Evolutionary conservation across 73 alveolate species (phyloP), one percentile per base, ranked within the genome.

Genomic region (Paramecium octaurelia): DNA sequence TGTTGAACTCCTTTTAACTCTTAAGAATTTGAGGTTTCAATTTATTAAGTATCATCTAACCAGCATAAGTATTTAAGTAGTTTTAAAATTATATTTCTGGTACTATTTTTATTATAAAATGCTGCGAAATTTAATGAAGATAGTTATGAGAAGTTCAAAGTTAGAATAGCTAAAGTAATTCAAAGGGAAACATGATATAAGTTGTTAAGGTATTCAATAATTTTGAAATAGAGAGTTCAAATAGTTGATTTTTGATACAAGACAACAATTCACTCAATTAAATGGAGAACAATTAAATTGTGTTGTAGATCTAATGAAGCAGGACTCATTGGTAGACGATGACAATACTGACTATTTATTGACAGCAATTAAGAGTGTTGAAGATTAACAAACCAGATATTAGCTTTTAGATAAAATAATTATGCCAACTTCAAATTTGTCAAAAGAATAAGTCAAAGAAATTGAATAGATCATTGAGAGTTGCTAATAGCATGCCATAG

Each of bases 381-480:
- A 34, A 3, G 84, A 64, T 34, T 7, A 27, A 31, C 8, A 34
- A 27, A 31, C 31, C 50, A 31, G 31, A 64, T 34, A 64, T 34
- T 64, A 64, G 3, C 84, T 64, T 64, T 64, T 64, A 64, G 84
- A 64, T 64, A 64, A 64, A 14, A 64, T 64, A 64, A 64, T 64
- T 27, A 4, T 64, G 9, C 84, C 84, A 64, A 64, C 84, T 31
- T 27, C 46, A 64, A 64, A 64, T 24, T 27, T 64, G 31, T 11
- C 84, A 27, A 4, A 34, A 7, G 50, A 64, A 64, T 27, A 64
- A 64, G 20, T 64, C 9, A 64, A 64, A 27, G 84, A 64, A 34
- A 64, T 64, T 27, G 84, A 64, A 34, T 31, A 12, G 7, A 64
- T 64, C 16, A 64, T 64, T 31, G 84, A 64, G 48, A 34, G 27